Conservation (phyloP, 352 stramenopile genomes). For the Phytophthora syringae region DNA sequence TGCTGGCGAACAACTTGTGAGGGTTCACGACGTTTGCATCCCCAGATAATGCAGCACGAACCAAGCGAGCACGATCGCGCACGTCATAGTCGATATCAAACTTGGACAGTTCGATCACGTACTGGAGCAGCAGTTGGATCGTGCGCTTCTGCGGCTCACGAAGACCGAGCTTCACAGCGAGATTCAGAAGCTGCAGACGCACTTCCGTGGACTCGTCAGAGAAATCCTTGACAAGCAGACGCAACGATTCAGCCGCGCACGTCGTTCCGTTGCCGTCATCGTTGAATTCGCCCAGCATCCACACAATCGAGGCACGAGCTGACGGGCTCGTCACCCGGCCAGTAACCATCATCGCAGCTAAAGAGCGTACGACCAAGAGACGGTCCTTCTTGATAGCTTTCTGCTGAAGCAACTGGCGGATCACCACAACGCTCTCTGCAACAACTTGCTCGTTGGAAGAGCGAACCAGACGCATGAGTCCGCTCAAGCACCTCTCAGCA, state of each 20-base stretch:
- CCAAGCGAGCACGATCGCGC: conserved; percentile 89
- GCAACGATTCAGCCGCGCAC: conserved; percentile 84
- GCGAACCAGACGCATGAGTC: conserved; percentile 83
- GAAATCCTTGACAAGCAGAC: conserved; percentile 89
- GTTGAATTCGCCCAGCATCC: conserved; percentile 93
- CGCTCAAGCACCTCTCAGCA: conserved; percentile 92
- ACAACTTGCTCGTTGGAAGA: conserved; percentile 92
- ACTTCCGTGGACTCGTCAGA: conserved; percentile 88
- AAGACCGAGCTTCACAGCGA: conserved; percentile 92
- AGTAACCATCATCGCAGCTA: conserved; percentile 81
- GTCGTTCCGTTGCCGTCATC: conserved; percentile 67
- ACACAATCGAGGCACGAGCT: conserved; percentile 91
- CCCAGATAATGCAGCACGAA: conserved; percentile 74
- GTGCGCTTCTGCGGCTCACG: conserved; percentile 73
- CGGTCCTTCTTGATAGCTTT: conserved; percentile 78
- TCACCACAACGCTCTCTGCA: conserved; percentile 95
- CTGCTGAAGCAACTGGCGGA: conserved; percentile 95
- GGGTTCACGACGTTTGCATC: conserved; percentile 66
- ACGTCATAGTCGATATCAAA: conserved; percentile 95
- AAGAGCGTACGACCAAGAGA: conserved; percentile 76
- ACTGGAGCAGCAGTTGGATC: conserved; percentile 84
- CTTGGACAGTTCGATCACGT: conserved; percentile 93
- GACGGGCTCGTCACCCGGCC: conserved; percentile 71
- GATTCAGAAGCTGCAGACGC: conserved; percentile 92
- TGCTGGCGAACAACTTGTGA: conserved; percentile 78